Evolutionary conservation across 2,329 filamentous ascomycete species (phyloP), one percentile per base, ranked within the genome.

Genomic region (Phaeosphaeriaceae sp.): DNA sequence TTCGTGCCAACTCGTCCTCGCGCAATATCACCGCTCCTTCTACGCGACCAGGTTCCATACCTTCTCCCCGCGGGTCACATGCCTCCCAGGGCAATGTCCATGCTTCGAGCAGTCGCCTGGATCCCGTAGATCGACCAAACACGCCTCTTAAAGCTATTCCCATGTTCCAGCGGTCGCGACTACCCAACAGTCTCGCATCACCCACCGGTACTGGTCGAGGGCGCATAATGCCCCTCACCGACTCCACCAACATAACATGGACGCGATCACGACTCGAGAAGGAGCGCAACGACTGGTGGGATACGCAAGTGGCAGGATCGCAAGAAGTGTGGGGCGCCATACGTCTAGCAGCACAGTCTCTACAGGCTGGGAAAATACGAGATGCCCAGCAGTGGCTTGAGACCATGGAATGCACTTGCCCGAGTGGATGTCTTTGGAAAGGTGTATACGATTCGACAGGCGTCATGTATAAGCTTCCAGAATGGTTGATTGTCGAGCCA

Each of bases 281-380:
- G 26, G 90, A 96, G 74, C 83, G 93, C 40, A 77, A 76, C 40
- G 91, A 91, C 54, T 97, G 95, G 79, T 97, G 96, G 73, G 92
- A 97, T 53, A 97, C 92, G 1, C 80, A 91, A 38, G 90, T 95
- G 13, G 89, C 88, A 0, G 91, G 91, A 2, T 81, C 85, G 3
- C 66, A 81, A 4, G 90, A 96, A 72, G 82, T 94, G 20, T 97
- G 93, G 93, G 84, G 84, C 60, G 87, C 89, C 0, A 73, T 97
- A 12, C 81, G 82, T 37, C 77, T 85, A 1, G 88, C 87, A 0
- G 79, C 91, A 15, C 83, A 88, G 52, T 76, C 89, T 6, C 71
- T 96, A 53, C 87, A 87, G 76, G 61, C 67, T 0, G 79, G 76
- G 0, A 68, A 77, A 23, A 58, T 79, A 30, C 68, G 66, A 28